Evolutionary conservation across 768 basidiomycete species (phyloP).

Genomic region (Cystobasidium onofrii): DNA sequence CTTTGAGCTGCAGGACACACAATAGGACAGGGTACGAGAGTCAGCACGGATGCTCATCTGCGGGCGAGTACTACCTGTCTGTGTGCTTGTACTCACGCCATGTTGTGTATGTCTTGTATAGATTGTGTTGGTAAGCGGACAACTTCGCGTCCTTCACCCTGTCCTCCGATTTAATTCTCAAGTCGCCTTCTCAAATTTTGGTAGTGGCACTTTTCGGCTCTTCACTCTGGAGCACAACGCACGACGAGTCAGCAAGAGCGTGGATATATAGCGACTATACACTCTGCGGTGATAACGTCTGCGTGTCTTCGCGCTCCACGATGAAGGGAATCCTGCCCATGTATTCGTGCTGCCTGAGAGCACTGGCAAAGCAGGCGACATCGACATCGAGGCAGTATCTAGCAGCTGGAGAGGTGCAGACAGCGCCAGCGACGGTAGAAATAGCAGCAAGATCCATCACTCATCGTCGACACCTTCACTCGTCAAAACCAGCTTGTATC

Average conservation of each 20-base stretch:
- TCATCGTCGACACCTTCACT: not conserved
- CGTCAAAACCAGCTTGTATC: not conserved
- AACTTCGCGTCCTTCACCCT: not conserved
- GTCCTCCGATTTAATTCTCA: not conserved
- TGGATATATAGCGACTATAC: too few relatives aligned
- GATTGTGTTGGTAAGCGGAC: not conserved
- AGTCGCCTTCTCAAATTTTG: not conserved
- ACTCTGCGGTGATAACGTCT: too few relatives aligned
- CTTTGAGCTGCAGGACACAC: slow-evolving; percentile 6
- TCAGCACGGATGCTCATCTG: too few relatives aligned
- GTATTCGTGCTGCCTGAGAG: not conserved
- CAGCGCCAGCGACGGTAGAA: not conserved
- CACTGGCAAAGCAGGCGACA: not conserved
- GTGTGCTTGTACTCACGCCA: not conserved
- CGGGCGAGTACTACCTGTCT: not conserved
- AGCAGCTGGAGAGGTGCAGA: not conserved
- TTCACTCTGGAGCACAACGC: not conserved
- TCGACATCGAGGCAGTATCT: not conserved
- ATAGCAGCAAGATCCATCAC: not conserved
- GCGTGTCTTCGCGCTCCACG: not conserved
- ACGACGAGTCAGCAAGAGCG: too few relatives aligned
- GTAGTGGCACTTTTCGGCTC: not conserved
- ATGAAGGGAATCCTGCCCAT: not conserved
- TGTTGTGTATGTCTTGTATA: not conserved
- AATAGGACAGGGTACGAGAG: too few relatives aligned